Conservation (phyloP, 2,329 filamentous ascomycete genomes). For the Ampelomyces quisqualis region DNA sequence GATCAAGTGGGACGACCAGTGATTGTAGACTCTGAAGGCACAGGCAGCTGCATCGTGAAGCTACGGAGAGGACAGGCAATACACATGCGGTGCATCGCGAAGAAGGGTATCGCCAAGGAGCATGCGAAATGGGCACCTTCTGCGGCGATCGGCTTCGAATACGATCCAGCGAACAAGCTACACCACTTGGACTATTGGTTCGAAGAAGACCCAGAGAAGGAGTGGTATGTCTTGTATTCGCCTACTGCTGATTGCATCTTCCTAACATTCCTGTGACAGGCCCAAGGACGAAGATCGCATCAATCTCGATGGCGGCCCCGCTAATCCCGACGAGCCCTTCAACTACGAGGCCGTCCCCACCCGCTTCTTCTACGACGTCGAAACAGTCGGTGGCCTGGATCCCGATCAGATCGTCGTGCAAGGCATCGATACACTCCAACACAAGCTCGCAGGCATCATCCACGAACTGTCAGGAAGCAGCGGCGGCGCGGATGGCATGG, state of each 20-base stretch:
- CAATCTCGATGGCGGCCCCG: constrained; percentile 69
- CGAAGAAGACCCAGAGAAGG: constrained; percentile 77
- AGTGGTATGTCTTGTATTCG: constrained; percentile 67
- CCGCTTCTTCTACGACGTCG: constrained; percentile 91
- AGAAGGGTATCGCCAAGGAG: constrained; percentile 98
- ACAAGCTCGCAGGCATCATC: constrained; percentile 83
- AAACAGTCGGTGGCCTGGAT: constrained; percentile 82
- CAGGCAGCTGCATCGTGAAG: constrained; percentile 86
- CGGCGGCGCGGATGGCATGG: constrained; percentile 51
- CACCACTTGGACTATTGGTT: constrained; percentile 93
- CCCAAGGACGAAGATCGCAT: constrained; percentile 81
- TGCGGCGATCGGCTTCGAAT: constrained; percentile 91
- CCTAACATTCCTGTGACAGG: constrained; percentile 51
- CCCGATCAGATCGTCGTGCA: constrained; percentile 87
- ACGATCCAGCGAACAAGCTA: constrained; percentile 96
- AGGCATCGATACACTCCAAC: constrained; percentile 84
- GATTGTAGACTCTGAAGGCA: constrained; percentile 76
- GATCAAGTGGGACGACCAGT: constrained; percentile 77
- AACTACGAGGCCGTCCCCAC: constrained; percentile 84
- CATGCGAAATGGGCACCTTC: constrained; percentile 98
- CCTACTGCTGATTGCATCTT: background rate
- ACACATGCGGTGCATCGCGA: constrained; percentile 86
- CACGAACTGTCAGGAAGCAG: constrained; percentile 61
- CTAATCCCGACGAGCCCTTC: constrained; percentile 80
- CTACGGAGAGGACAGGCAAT: constrained; percentile 86